Conservation (phyloP, 2,329 filamentous ascomycete species). For the Pseudopyrenochaeta lycopersici region DNA sequence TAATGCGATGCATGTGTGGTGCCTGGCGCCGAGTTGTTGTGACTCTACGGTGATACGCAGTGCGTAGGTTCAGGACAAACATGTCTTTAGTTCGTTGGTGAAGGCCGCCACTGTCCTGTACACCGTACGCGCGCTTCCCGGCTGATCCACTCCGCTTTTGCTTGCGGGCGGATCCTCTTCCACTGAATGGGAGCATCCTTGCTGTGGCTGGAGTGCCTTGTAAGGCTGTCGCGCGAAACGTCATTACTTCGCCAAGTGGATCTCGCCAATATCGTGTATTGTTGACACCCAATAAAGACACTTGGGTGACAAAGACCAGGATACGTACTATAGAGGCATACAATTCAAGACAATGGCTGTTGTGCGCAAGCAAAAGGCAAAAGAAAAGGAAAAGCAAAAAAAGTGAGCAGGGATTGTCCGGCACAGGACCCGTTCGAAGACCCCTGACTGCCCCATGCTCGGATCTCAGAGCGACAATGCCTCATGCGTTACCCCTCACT, state of each 20-base stretch:
- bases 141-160: background rate
- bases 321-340: background rate
- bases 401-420: background rate
- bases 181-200: background rate
- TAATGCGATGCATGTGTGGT: background rate
- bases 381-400: background rate
- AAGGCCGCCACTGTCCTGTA: background rate
- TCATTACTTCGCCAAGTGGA: background rate
- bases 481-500: background rate
- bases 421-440: background rate
- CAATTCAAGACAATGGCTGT: background rate
- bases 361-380: background rate
- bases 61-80: background rate
- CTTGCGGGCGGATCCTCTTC: background rate
- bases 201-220: constrained; percentile 6
- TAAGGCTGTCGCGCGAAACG: background rate
- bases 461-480: background rate
- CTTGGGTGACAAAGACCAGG: background rate
- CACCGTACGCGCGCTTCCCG: background rate
- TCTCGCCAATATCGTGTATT: background rate
- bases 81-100: background rate
- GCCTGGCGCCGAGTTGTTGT: background rate
- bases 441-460: background rate
- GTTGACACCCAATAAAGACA: background rate
- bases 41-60: background rate